Evolutionary conservation across 2,329 filamentous ascomycete species (phyloP).

Genomic region (Hawksworthiomyces lignivorus): DNA sequence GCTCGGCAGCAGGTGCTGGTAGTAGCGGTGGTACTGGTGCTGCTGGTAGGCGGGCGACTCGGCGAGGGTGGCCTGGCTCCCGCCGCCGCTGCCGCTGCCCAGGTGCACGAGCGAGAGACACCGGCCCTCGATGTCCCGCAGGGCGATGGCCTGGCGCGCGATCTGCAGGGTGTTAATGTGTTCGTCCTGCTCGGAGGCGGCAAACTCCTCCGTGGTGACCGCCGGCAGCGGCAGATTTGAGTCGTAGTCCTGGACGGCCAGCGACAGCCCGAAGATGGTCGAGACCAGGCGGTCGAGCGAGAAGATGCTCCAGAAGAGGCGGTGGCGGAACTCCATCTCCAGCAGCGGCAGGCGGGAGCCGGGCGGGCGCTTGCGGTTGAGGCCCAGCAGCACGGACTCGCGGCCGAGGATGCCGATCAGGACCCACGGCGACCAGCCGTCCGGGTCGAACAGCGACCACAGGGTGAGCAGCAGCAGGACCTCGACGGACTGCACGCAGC

Average conservation of each 20-base stretch:
- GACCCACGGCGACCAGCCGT: constrained; percentile 30
- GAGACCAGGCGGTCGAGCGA: constrained; percentile 38
- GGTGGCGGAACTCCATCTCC: constrained; percentile 24
- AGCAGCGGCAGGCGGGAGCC: constrained; percentile 19
- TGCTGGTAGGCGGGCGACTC: constrained; percentile 2
- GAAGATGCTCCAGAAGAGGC: constrained; percentile 37
- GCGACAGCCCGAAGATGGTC: constrained; percentile 31
- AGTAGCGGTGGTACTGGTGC: constrained; percentile 1
- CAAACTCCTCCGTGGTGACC: constrained; percentile 36
- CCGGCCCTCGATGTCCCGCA: constrained; percentile 34
- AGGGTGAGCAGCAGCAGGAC: constrained; percentile 34
- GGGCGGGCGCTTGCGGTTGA: constrained; percentile 24
- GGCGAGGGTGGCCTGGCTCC: too few relatives aligned
- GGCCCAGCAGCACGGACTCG: constrained; percentile 30
- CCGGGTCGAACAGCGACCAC: constrained; percentile 36
- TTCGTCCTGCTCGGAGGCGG: constrained; percentile 28
- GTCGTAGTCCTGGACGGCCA: constrained; percentile 30
- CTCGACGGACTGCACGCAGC: constrained; percentile 30
- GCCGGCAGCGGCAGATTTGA: constrained; percentile 33
- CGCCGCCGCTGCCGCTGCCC: too few relatives aligned
- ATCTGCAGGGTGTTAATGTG: constrained; percentile 34
- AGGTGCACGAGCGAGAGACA: constrained; percentile 28
- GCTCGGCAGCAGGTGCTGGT: constrained; percentile 4
- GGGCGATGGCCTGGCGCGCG: constrained; percentile 34
- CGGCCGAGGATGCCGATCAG: constrained; percentile 33